Evolutionary conservation across 2,329 filamentous ascomycete genomes (phyloP), one percentile per base, ranked within the genome.

Genomic region (Colletotrichum lentis): DNA sequence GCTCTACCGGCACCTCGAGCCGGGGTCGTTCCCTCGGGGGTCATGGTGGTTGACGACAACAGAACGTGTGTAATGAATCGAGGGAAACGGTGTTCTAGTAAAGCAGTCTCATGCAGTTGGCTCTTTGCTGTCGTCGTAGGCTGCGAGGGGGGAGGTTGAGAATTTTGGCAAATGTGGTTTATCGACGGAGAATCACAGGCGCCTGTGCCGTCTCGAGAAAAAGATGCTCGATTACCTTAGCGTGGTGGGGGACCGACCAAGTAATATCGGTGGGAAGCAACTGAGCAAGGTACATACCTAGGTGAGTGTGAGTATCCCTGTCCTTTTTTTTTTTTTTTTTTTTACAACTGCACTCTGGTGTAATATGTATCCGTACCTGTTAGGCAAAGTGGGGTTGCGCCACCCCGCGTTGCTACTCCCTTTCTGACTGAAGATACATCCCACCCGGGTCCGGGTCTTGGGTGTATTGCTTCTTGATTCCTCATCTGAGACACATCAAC

Each of bases 401-500:
- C 61, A 64, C 61, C 53, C 61, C 61, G 44, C 61, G 54, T 22
- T 39, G 52, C 8, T 39, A 7, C 31, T 35, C 31, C 31, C 31
- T 35, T 35, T 8, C 16, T 39, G n/a, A 10, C n/a, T 14, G 31
- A 37, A 22, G 50, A 53, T 53, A 5, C 7, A 4, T 22, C 31
- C 7, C 52, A 11, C 35, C 37, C 12, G 18, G 31, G 10, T 6
- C 37, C 6, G 14, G 31, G 10, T 11, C 20, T 37, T 20, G 22
- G 12, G 37, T 54, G 2, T 10, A 39, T 35, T 37, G 27, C 49
- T 35, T 53, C 8, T 16, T 3, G 41, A 12, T 16, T 31, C 35
- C 3, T 65, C 39, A 68, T 57, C 61, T 66, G 5, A 96, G 79
- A 78, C 94, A 97, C 80, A 96, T 86, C 64, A 95, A 77, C 4